phyloP scores from a whole-genome alignment of 306 rosid genomes.

The Quercus ilex region DNA sequence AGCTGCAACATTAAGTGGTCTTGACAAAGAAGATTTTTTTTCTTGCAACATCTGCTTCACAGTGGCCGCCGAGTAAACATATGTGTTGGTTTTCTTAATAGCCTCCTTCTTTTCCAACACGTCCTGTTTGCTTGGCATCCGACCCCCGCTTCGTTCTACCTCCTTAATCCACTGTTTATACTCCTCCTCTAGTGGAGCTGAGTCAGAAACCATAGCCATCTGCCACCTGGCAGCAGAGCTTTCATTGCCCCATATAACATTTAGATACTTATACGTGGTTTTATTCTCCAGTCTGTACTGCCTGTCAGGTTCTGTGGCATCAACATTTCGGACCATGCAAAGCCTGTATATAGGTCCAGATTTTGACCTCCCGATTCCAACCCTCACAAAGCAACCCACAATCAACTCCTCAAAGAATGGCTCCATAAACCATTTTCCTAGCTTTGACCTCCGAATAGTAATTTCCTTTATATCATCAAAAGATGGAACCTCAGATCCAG shows the following conservation, averaged over 20 bases:
- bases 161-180: constrained; percentile 87
- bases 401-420: constrained; percentile 95
- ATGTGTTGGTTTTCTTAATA: constrained; percentile 58
- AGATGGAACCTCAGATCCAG: constrained; percentile 53
- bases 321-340: constrained; percentile 87
- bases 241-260: constrained; percentile 92
- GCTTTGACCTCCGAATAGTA: constrained; percentile 78
- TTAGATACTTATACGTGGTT: constrained; percentile 76
- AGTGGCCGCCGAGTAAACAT: constrained; percentile 86
- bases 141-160: constrained; percentile 77
- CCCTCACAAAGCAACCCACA: constrained; percentile 95
- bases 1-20: constrained; percentile 84
- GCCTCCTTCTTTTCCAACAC: constrained; percentile 63
- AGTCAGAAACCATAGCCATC: constrained; percentile 95
- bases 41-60: constrained; percentile 92
- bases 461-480: constrained; percentile 81
- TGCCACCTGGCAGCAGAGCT: constrained; percentile 93
- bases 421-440: constrained; percentile 89
- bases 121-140: constrained; percentile 65
- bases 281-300: constrained; percentile 75
- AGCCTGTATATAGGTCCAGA: constrained; percentile 79
- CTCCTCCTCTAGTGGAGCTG: constrained; percentile 75
- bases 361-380: constrained; percentile 90
- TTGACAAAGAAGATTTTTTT: constrained; percentile 72
- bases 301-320: constrained; percentile 72